Conservation (phyloP, 805 yeast species). For the Candida multigemmis region DNA sequence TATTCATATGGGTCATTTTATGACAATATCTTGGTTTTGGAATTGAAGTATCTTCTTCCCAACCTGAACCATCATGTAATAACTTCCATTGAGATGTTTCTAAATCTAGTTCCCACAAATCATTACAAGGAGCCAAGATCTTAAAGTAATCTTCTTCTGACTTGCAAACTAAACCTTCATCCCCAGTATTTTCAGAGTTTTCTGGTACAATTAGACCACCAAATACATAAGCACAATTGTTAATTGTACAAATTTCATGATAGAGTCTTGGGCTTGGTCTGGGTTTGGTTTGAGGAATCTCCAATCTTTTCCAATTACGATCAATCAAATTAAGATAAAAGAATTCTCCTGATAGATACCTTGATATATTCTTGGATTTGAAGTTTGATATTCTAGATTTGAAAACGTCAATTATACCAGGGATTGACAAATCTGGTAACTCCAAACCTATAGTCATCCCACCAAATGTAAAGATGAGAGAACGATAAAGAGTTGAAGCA, state of each 20-base stretch:
- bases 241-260: conserved; percentile 47
- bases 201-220: conserved; percentile 47
- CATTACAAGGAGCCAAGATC: conserved; percentile 42
- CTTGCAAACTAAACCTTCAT: conserved; percentile 4
- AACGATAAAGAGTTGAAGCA: conserved; percentile 46
- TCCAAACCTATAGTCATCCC: conserved; percentile 56
- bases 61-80: conserved; percentile 29
- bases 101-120: conserved; percentile 61
- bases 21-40: conserved; percentile 44
- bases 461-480: conserved; percentile 58
- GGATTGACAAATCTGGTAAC: conserved; percentile 28
- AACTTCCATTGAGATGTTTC: conserved; percentile 45
- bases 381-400: conserved; percentile 17
- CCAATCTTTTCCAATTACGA: conserved; percentile 45
- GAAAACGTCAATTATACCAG: conserved; percentile 31
- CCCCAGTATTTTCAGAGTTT: too few species aligned
- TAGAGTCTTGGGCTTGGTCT: conserved; percentile 43
- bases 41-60: conserved; percentile 9
- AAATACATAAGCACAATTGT: conserved; percentile 44
- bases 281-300: conserved; percentile 9
- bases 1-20: conserved; percentile 33
- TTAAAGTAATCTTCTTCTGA: conserved; percentile 7
- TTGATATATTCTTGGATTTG: conserved; percentile 13
- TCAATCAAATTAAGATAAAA: conserved; percentile 53
- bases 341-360: conserved; percentile 53